A percentile compares a stretch with the other conserved stretches of the same genome.
phyloP scores from a whole-genome alignment of 2,329 filamentous ascomycete species.

The Pezicula radicicola region DNA sequence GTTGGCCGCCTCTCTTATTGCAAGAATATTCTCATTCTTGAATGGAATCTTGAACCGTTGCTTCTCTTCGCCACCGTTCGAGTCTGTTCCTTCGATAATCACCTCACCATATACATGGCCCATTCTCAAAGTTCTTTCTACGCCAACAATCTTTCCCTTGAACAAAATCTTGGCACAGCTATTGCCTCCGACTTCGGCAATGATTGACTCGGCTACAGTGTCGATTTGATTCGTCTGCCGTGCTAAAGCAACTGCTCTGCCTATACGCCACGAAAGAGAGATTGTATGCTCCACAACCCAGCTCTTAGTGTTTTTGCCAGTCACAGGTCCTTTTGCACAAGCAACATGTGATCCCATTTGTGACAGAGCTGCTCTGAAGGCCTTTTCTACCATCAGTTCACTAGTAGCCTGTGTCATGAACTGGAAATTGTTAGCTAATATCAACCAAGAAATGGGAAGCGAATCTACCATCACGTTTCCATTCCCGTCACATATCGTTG shows the following conservation, averaged over 20 bases:
- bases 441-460: not conserved
- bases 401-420: constrained; percentile 44
- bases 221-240: constrained; percentile 46
- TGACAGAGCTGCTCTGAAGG: constrained; percentile 47
- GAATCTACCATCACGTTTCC: constrained; percentile 40
- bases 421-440: not conserved
- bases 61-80: constrained; percentile 28
- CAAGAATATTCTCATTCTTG: constrained; percentile 72
- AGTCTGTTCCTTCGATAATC: constrained; percentile 39
- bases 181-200: constrained; percentile 52
- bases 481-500: constrained; percentile 48
- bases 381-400: constrained; percentile 44
- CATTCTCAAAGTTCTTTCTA: constrained; percentile 51
- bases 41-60: constrained; percentile 60
- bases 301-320: constrained; percentile 44
- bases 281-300: constrained; percentile 47
- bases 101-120: constrained; percentile 59
- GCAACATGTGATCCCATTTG: constrained; percentile 54
- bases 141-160: constrained; percentile 60
- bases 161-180: constrained; percentile 54
- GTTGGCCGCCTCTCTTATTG: constrained; percentile 18
- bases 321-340: constrained; percentile 45
- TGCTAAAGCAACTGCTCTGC: constrained; percentile 51
- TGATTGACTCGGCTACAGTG: constrained; percentile 53
- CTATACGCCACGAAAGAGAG: constrained; percentile 48